A percentile compares a stretch with the other conserved stretches of the same genome.
These are phyloP conservation scores for Amesomyces nigricolor DNA, from an alignment of 2,329 filamentous ascomycete species.

Conservation along the genomic window DNA sequence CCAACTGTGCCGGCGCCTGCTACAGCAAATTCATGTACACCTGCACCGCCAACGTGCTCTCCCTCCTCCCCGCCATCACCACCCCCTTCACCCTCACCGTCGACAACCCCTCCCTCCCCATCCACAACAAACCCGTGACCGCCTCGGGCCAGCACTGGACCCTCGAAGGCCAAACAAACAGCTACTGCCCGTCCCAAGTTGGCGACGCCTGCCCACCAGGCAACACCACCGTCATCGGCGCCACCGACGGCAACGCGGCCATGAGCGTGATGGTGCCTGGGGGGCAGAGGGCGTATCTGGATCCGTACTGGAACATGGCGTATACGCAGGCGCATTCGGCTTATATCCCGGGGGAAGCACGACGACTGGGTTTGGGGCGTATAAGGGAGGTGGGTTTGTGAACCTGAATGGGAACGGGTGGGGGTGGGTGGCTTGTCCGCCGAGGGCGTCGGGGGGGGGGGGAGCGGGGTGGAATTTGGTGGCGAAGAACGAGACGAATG, in stretches of 20 bases:
- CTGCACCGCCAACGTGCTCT: constrained; percentile 27
- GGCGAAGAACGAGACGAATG: constrained; percentile 27
- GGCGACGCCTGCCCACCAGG: constrained; percentile 28
- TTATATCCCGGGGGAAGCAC: constrained; percentile 26
- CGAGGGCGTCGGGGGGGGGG: constrained; percentile 22
- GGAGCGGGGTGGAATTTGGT: constrained; percentile 27
- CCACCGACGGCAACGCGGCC: constrained; percentile 15
- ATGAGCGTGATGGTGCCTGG: constrained; percentile 32
- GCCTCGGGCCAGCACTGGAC: constrained; percentile 26
- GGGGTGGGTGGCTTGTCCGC: constrained; percentile 30
- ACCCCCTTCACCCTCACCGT: constrained; percentile 29
- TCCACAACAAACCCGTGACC: constrained; percentile 30
- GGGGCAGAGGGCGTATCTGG: constrained; percentile 31
- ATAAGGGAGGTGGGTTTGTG: constrained; percentile 31
- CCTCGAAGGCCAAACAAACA: constrained; percentile 29
- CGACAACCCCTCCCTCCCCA: constrained; percentile 28
- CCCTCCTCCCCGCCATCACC: constrained; percentile 23
- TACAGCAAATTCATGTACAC: constrained; percentile 34
- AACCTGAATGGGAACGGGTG: constrained; percentile 31
- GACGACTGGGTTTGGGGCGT: constrained; percentile 28
- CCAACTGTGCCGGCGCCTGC: constrained; percentile 33
- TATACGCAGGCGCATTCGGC: constrained; percentile 34
- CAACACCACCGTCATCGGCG: constrained; percentile 26
- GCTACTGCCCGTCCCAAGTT: constrained; percentile 30
- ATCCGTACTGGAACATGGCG: constrained; percentile 27